Percentiles rank a stretch among this genome's conserved stretches.
phyloP scores from a whole-genome alignment of 192 early-diverging fungal species.

The Coemansia sp. region DNA sequence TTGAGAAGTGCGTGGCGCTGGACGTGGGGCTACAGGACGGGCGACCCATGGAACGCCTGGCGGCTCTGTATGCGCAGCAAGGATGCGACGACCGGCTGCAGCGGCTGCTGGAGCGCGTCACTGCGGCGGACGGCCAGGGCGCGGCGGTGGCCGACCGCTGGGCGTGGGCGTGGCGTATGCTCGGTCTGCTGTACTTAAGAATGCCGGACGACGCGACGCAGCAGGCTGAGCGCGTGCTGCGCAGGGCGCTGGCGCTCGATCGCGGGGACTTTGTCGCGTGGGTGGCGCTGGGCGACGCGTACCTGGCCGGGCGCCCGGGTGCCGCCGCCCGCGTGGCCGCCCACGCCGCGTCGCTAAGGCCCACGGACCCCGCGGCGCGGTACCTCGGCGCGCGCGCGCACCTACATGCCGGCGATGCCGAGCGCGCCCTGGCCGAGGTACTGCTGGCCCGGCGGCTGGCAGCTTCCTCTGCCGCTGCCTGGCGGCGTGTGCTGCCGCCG shows the following conservation, averaged over 20 bases:
- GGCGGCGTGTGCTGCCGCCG: conserved; percentile 19
- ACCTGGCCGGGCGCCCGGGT: conserved; percentile 60
- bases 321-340: conserved; percentile 59
- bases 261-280: conserved; percentile 63
- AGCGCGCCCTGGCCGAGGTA: conserved; percentile 15
- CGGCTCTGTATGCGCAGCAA: conserved; percentile 58
- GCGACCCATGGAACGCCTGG: conserved; percentile 59
- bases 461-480: too few relatives aligned
- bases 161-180: conserved; percentile 75
- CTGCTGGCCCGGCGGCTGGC: conserved; percentile 10
- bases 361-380: conserved; percentile 36
- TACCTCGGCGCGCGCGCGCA: conserved; percentile 32
- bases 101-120: conserved; percentile 18
- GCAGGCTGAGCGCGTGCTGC: conserved; percentile 69
- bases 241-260: conserved; percentile 75
- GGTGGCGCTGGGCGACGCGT: conserved; percentile 79
- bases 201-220: conserved; percentile 30
- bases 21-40: too few relatives aligned
- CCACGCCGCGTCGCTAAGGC: conserved; percentile 66
- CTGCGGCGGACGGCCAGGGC: conserved; percentile 24
- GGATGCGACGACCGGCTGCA: conserved; percentile 44
- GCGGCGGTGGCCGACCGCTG: conserved; percentile 42
- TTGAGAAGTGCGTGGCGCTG: conserved; percentile 56
- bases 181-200: conserved; percentile 71
- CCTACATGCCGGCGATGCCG: conserved; percentile 14